Evolutionary conservation across 108 stramenopile species (phyloP).

Genomic region (Chaetoceros muelleri): DNA sequence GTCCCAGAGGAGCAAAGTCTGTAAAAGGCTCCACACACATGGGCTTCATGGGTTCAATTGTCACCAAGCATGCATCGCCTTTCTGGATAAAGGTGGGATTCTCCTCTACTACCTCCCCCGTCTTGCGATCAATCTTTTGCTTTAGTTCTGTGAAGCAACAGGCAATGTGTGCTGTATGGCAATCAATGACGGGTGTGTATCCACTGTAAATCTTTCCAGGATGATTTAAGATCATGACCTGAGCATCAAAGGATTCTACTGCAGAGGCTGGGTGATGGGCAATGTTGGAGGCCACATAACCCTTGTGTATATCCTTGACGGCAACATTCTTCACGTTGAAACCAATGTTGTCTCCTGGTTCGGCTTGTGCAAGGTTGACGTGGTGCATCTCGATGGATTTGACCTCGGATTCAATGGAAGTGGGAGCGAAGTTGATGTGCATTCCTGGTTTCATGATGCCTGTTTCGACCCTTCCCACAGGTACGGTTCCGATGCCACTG

Average conservation of each 20-base stretch:
- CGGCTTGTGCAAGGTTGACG: slow-evolving; percentile 69
- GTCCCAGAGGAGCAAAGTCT: slow-evolving; percentile 86
- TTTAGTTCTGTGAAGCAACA: slow-evolving; percentile 80
- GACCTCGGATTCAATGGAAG: slow-evolving; percentile 64
- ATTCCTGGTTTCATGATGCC: slow-evolving; percentile 90
- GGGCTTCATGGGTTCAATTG: slow-evolving; percentile 81
- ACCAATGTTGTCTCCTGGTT: slow-evolving; percentile 91
- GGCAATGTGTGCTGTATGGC: slow-evolving; percentile 92
- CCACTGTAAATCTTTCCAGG: slow-evolving; percentile 88
- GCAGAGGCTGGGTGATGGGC: slow-evolving; percentile 61
- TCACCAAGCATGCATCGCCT: slow-evolving; percentile 87
- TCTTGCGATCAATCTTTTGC: slow-evolving; percentile 87
- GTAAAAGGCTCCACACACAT: slow-evolving; percentile 86
- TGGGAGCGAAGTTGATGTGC: slow-evolving; percentile 72
- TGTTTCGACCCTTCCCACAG: slow-evolving; percentile 92
- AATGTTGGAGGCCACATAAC: slow-evolving; percentile 81
- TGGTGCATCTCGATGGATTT: slow-evolving; percentile 95
- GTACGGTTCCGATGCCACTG: slow-evolving; percentile 90
- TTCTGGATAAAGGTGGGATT: slow-evolving; percentile 82
- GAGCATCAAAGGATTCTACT: slow-evolving; percentile 63
- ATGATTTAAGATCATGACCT: slow-evolving; percentile 94
- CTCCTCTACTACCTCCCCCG: slow-evolving; percentile 76
- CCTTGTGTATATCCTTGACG: slow-evolving; percentile 84
- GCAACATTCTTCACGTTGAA: slow-evolving; percentile 91
- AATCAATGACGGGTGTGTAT: slow-evolving; percentile 89